phyloP scores from a whole-genome alignment of 2,329 filamentous ascomycete genomes.

The Fusarium sp. region DNA sequence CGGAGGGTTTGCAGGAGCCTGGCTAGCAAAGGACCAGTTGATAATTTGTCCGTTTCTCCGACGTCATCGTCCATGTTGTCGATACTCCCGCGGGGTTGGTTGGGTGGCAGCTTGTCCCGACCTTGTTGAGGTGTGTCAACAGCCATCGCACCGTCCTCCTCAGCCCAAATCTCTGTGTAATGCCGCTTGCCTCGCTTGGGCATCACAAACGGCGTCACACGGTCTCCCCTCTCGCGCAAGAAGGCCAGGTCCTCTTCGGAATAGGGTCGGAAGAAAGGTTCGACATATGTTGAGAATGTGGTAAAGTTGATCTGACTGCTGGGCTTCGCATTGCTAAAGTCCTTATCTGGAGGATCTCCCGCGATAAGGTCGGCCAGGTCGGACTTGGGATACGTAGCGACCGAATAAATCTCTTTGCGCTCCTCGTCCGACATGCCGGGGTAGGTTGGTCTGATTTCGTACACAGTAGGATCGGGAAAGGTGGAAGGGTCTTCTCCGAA shows the following conservation, averaged over 20 bases:
- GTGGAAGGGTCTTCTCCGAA: constrained; percentile 94
- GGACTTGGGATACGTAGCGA: constrained; percentile 84
- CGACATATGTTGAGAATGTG: constrained; percentile 93
- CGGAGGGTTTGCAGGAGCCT: constrained; percentile 86
- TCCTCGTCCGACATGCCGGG: constrained; percentile 88
- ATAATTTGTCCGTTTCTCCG: constrained; percentile 91
- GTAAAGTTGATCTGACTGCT: constrained; percentile 94
- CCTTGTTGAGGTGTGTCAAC: constrained; percentile 76
- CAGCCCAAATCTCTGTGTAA: constrained; percentile 93
- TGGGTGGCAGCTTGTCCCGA: constrained; percentile 79
- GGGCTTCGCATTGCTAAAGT: constrained; percentile 95
- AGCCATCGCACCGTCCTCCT: constrained; percentile 88
- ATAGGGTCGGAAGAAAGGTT: constrained; percentile 91
- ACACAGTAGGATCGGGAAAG: constrained; percentile 93
- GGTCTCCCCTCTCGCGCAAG: constrained; percentile 89
- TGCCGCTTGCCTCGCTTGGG: constrained; percentile 87
- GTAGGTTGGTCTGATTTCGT: constrained; percentile 86
- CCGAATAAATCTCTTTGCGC: constrained; percentile 89
- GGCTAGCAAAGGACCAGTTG: constrained; percentile 87
- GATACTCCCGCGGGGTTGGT: constrained; percentile 87
- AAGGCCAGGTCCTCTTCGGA: constrained; percentile 96
- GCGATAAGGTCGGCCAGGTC: constrained; percentile 90
- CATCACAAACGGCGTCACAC: constrained; percentile 86
- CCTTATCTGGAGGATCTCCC: constrained; percentile 91
- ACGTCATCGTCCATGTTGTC: constrained; percentile 90